Base-by-base conservation (phyloP, 2,329 filamentous ascomycete species). In the Fonsecaea nubica region DNA sequence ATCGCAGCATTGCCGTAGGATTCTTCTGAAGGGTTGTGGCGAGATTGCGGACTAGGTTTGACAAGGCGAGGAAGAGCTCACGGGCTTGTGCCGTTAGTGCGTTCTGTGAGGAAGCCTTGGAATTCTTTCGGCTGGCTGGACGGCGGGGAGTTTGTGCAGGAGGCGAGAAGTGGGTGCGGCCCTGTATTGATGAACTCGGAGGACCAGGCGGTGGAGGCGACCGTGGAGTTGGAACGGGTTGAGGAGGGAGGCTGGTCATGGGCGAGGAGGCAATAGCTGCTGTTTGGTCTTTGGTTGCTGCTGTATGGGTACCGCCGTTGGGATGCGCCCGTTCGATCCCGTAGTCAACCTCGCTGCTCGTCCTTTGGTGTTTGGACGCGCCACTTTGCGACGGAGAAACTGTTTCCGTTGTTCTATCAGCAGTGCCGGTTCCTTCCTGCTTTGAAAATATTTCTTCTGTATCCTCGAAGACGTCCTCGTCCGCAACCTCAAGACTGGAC, bases 331-430 rank as follows among this genome's bases (percentile, higher is more conserved):
- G 64, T 65, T 92, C 89, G 69, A 91, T 85, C 18, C 89, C 89
- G 68, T 90, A 91, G 76, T 92, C 89, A 4, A 88, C 81, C 73
- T 91, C 89, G 72, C 85, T 88, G 55, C 80, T 88, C 80, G 78
- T 89, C 82, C 76, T 88, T 81, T 76, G 79, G 67, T 81, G 79
- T 4, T 70, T 74, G 64, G 62, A 68, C 79, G 79, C 74, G 86
- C 84, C 55, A 69, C 71, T 65, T 60, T 66, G 66, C 73, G 69
- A 64, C 73, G 73, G 67, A 73, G 67, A 69, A 50, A 25, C 4
- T 0, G 10, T 13, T 30, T 50, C 45, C 9, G 1, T 80, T 71
- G 72, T 80, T 64, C 71, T 72, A 72, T 85, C 80, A 54, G 81
- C 78, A 67, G 83, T 77, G 35, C 86, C 76, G 87, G 83, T 71